Percentiles rank a stretch among this genome's conserved stretches.
Conservation (phyloP, 2,329 filamentous ascomycete species). For the Colletotrichum melonis region DNA sequence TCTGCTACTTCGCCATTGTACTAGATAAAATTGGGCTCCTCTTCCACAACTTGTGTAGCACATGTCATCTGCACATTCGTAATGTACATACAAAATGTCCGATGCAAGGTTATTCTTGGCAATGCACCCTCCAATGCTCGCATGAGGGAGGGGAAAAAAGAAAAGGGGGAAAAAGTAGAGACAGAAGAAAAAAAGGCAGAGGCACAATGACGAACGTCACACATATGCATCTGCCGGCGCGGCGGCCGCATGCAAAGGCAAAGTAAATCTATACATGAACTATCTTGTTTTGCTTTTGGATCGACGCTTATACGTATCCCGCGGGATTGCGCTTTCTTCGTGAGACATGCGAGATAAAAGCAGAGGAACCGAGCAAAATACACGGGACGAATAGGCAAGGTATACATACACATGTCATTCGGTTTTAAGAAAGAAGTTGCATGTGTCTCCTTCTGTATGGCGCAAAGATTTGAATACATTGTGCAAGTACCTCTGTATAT, state of each 20-base stretch:
- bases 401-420: not conserved
- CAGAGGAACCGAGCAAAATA: not conserved
- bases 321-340: not conserved
- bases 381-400: not conserved
- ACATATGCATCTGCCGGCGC: not conserved
- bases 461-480: not conserved
- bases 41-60: no score
- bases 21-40: no score
- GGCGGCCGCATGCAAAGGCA: not conserved
- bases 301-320: not conserved
- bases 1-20: no score
- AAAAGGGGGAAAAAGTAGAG: no score
- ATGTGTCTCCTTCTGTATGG: not conserved
- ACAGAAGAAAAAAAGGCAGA: not conserved
- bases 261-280: not conserved
- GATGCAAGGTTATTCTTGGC: no score
- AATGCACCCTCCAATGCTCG: no score
- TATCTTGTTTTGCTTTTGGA: not conserved
- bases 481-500: not conserved
- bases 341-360: not conserved
- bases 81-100: no score
- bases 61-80: no score
- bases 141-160: no score
- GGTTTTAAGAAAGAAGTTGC: not conserved
- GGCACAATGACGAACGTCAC: not conserved